Evolutionary conservation across 805 yeast genomes (phyloP).

Genomic region (Starmerella floricola): DNA sequence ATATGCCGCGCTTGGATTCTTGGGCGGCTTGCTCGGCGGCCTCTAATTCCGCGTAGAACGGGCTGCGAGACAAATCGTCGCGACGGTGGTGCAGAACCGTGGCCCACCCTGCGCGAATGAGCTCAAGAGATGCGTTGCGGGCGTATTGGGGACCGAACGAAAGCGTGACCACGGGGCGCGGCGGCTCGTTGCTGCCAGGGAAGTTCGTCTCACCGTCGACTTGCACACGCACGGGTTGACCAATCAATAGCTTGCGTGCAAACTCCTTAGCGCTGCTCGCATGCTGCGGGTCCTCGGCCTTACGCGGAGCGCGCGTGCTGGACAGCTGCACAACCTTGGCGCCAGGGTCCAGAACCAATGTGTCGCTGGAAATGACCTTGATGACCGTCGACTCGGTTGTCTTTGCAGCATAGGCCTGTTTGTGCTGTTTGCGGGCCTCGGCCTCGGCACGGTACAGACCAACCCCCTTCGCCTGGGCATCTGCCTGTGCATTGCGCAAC

Average conservation of each 20-base stretch:
- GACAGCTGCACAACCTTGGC: slow-evolving; percentile 55
- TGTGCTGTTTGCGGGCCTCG: slow-evolving; percentile 38
- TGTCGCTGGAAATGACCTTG: slow-evolving; percentile 56
- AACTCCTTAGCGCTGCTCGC: slow-evolving; percentile 61
- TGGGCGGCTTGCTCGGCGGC: slow-evolving; percentile 56
- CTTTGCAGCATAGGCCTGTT: slow-evolving; percentile 21
- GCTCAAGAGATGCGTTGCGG: slow-evolving; percentile 44
- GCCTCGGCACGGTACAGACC: slow-evolving; percentile 13
- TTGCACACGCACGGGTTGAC: slow-evolving; percentile 50
- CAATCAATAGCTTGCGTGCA: slow-evolving; percentile 55
- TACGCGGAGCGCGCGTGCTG: slow-evolving; percentile 64
- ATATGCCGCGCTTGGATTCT: slow-evolving; percentile 49
- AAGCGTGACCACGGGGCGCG: slow-evolving; percentile 52
- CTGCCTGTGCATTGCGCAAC: slow-evolving; percentile 52
- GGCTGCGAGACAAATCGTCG: slow-evolving; percentile 57
- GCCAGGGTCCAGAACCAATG: slow-evolving; percentile 42
- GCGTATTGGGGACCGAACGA: slow-evolving; percentile 34
- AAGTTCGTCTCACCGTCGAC: slow-evolving; percentile 56
- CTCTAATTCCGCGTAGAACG: slow-evolving; percentile 63
- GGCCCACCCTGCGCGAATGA: slow-evolving; percentile 60
- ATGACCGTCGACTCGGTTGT: slow-evolving; percentile 43
- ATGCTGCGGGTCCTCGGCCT: slow-evolving; percentile 41
- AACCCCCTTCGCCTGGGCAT: slow-evolving; percentile 35
- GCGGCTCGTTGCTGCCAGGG: slow-evolving; percentile 48
- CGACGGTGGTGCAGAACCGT: slow-evolving; percentile 67